These are phyloP conservation scores for Phytophthora sansomeana DNA, from an alignment of 352 stramenopile species.

Conservation along the genomic window DNA sequence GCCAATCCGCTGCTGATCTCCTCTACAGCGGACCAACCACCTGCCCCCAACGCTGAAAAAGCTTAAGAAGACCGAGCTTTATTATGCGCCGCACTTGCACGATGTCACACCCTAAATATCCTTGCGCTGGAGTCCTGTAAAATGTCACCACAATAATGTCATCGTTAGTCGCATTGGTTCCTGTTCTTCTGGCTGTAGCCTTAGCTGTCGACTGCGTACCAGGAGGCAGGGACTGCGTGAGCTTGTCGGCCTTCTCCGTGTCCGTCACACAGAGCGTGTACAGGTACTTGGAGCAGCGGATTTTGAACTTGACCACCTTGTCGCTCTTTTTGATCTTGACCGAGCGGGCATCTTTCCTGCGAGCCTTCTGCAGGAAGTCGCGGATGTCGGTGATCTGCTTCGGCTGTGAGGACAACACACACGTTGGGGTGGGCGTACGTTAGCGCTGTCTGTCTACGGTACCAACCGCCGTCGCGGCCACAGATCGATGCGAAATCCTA, in stretches of 20 bases:
- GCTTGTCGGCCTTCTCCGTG: constrained; percentile 99
- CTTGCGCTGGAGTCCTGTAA: constrained; percentile 90
- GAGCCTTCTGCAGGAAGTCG: constrained; percentile 99
- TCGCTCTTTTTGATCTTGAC: constrained; percentile 99
- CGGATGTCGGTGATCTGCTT: constrained; percentile 99
- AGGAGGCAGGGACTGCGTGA: constrained; percentile 98
- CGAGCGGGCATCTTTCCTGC: constrained; percentile 97
- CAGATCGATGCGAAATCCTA: constrained; percentile 33
- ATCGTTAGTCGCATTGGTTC: constrained; percentile 4
- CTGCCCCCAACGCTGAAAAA: constrained; percentile 38
- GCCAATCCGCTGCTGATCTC: constrained; percentile 26
- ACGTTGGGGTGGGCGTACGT: constrained; percentile 3
- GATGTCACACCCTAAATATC: constrained; percentile 85
- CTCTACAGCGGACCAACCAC: constrained; percentile 38
- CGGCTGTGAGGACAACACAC: constrained; percentile 66
- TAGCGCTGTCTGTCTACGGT: constrained; percentile 8
- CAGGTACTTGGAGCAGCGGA: constrained; percentile 99
- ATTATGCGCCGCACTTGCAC: constrained; percentile 69
- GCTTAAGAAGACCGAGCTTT: constrained; percentile 85
- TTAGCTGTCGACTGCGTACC: constrained; percentile 58
- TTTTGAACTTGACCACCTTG: constrained; percentile 99
- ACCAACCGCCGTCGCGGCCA: background rate
- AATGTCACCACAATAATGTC: constrained; percentile 1
- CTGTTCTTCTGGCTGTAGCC: no score
- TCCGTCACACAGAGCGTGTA: constrained; percentile 99